Conservation (phyloP, 768 basidiomycete species). For the Hygrocybe punicea region DNA sequence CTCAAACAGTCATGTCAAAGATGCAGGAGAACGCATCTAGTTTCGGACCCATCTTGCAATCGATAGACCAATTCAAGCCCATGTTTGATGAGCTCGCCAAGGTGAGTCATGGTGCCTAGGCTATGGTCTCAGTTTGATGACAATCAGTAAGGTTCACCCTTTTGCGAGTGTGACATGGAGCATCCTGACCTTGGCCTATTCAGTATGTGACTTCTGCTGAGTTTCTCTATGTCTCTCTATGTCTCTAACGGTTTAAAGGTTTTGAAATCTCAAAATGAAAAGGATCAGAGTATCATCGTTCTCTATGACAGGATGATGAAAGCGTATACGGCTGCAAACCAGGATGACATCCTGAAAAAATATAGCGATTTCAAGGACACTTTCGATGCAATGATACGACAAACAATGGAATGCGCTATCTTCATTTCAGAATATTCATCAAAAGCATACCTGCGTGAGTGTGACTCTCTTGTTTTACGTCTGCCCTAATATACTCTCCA, state of each 20-base stretch:
- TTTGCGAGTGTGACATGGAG: too few species aligned
- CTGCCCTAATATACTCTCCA: neutral
- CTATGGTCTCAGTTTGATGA: too few species aligned
- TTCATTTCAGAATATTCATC: slow-evolving; percentile 36
- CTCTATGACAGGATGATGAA: slow-evolving; percentile 27
- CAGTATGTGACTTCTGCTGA: too few species aligned
- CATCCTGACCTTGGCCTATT: too few species aligned
- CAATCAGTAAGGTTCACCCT: too few species aligned
- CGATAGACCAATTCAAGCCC: too few species aligned
- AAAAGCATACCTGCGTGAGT: slow-evolving; percentile 30
- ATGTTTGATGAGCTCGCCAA: too few species aligned
- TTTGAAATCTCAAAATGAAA: slow-evolving; percentile 26
- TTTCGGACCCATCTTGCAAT: too few species aligned
- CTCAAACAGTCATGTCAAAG: too few species aligned
- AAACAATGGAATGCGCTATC: slow-evolving; percentile 35
- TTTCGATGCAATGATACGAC: slow-evolving; percentile 23
- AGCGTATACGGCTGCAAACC: slow-evolving; percentile 30
- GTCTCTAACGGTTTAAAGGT: slow-evolving; percentile 16
- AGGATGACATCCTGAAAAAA: slow-evolving; percentile 23
- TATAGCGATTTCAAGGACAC: slow-evolving; percentile 26
- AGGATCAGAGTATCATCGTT: slow-evolving; percentile 22
- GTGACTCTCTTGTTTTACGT: slow-evolving; percentile 12
- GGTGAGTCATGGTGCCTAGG: too few species aligned
- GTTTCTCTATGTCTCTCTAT: too few species aligned
- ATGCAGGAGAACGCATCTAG: too few species aligned